Evolutionary conservation across 192 early-diverging fungal genomes (phyloP).

Genomic region (Gigaspora rosea): DNA sequence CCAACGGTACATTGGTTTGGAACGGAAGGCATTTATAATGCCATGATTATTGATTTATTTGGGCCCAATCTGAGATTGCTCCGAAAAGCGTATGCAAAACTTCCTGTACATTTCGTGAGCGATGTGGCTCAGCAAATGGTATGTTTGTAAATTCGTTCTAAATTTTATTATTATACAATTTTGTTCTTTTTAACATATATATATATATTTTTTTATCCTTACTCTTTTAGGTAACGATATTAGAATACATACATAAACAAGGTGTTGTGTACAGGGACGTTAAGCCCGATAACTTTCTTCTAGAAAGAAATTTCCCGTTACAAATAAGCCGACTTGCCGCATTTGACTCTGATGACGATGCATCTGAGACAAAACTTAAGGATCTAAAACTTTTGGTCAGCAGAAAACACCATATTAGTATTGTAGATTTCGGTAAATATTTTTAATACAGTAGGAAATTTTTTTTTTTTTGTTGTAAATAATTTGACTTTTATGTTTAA

Average conservation of each 20-base stretch:
- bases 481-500: not conserved
- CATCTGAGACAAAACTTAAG: slow-evolving; percentile 36
- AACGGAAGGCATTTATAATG: slow-evolving; percentile 48
- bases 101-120: slow-evolving; percentile 48
- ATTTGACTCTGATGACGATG: slow-evolving; percentile 34
- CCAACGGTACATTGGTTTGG: slow-evolving; percentile 59
- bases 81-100: slow-evolving; percentile 40
- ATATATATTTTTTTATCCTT: not conserved
- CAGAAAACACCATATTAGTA: slow-evolving; percentile 60
- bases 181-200: not conserved
- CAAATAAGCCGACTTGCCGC: slow-evolving; percentile 32
- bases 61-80: slow-evolving; percentile 57
- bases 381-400: slow-evolving; percentile 25
- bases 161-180: not conserved
- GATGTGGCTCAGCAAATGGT: slow-evolving; percentile 60
- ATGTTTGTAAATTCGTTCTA: slow-evolving; percentile 18
- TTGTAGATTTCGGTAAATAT: slow-evolving; percentile 54
- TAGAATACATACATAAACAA: slow-evolving; percentile 58
- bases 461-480: not conserved
- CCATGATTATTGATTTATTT: slow-evolving; percentile 57
- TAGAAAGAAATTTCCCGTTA: slow-evolving; percentile 46
- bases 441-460: not conserved
- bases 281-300: slow-evolving; percentile 65
- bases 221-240: slow-evolving; percentile 35
- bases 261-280: slow-evolving; percentile 66